phyloP scores from a whole-genome alignment of 148 eudicot genomes.

The Chenopodium album region DNA sequence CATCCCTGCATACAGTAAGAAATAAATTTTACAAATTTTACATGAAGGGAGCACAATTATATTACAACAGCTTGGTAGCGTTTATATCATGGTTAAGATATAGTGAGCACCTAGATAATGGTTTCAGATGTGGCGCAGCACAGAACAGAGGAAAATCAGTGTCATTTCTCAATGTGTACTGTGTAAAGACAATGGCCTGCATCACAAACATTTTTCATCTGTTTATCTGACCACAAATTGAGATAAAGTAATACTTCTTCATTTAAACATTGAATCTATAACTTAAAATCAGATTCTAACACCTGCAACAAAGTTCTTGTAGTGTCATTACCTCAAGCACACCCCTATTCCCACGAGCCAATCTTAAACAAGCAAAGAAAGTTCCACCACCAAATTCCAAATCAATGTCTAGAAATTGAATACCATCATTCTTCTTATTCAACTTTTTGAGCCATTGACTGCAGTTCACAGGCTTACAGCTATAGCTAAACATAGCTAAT shows the following conservation, averaged over 20 bases:
- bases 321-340: slow-evolving; percentile 66
- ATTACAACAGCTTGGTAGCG: slow-evolving; percentile 9
- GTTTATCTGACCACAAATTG: slow-evolving; percentile 3
- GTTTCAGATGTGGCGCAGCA: slow-evolving; percentile 56
- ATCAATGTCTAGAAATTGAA: slow-evolving; percentile 69
- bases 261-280: not conserved
- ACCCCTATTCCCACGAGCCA: slow-evolving; percentile 75
- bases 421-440: slow-evolving; percentile 65
- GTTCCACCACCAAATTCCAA: slow-evolving; percentile 76
- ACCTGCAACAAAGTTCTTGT: slow-evolving; percentile 6
- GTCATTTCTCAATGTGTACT: slow-evolving; percentile 74
- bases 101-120: slow-evolving; percentile 53
- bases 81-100: slow-evolving; percentile 10
- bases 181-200: slow-evolving; percentile 79
- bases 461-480: slow-evolving; percentile 86
- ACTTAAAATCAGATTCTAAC: slow-evolving; percentile 7
- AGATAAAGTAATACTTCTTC: not conserved
- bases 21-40: slow-evolving; percentile 9
- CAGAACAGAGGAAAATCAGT: slow-evolving; percentile 58
- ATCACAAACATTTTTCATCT: slow-evolving; percentile 22
- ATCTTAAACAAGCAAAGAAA: slow-evolving; percentile 75
- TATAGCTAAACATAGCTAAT: slow-evolving; percentile 59
- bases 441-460: slow-evolving; percentile 84
- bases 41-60: not conserved
- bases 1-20: slow-evolving; percentile 54